These are phyloP conservation scores for Crithidia brevicula DNA, from an alignment of 208 protist genomes.

Conservation along the genomic window DNA sequence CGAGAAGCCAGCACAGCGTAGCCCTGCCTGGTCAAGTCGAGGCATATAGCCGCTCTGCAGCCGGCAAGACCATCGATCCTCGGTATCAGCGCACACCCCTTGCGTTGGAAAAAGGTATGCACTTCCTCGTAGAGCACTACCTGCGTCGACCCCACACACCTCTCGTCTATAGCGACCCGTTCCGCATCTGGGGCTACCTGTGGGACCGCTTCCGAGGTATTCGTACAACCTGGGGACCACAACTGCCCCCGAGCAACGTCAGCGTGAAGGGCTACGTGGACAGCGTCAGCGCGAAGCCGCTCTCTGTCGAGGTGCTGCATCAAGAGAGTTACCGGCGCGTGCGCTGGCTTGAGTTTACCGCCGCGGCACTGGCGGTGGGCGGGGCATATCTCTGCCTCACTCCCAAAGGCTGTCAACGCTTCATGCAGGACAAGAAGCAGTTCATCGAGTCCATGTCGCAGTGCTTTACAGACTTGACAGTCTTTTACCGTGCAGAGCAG, in stretches of 20 bases:
- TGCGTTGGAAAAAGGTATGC: slow-evolving; percentile 85
- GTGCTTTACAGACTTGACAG: slow-evolving; percentile 81
- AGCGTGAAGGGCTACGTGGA: slow-evolving; percentile 34
- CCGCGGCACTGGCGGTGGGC: slow-evolving; percentile 71
- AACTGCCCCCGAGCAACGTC: slow-evolving; percentile 46
- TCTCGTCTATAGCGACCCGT: slow-evolving; percentile 59
- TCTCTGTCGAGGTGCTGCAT: slow-evolving; percentile 19
- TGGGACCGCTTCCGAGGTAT: slow-evolving; percentile 87
- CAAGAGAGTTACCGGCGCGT: slow-evolving; percentile 56
- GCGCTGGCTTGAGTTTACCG: slow-evolving; percentile 84
- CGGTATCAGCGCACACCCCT: slow-evolving; percentile 55
- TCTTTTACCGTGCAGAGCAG: slow-evolving; percentile 75
- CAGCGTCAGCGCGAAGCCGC: slow-evolving; percentile 5
- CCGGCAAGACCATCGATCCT: slow-evolving; percentile 63
- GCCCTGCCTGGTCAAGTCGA: slow-evolving; percentile 48
- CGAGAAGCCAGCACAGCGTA: not conserved
- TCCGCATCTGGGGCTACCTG: slow-evolving; percentile 81
- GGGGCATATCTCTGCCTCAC: slow-evolving; percentile 73
- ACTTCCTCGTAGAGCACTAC: slow-evolving; percentile 87
- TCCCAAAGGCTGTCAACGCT: slow-evolving; percentile 54
- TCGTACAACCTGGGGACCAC: slow-evolving; percentile 77
- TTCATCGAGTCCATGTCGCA: slow-evolving; percentile 89
- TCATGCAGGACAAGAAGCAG: slow-evolving; percentile 81
- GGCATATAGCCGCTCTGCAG: slow-evolving; percentile 71
- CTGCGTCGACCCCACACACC: slow-evolving; percentile 71